Evolutionary conservation across 768 basidiomycete genomes (phyloP).

Genomic region (Hirschioporus abietinus): DNA sequence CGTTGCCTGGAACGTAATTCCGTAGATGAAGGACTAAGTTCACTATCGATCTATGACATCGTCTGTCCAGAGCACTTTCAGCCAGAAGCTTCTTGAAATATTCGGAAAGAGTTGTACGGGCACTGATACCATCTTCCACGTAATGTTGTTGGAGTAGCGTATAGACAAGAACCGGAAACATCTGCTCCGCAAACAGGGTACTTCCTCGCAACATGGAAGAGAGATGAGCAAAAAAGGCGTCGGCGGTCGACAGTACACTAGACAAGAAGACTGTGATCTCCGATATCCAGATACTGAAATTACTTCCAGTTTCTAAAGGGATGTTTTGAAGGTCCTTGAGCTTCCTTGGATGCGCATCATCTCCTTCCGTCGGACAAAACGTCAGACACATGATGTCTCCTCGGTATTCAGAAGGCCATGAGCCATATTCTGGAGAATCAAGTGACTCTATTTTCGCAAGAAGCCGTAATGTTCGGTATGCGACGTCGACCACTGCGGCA

Average conservation of each 20-base stretch:
- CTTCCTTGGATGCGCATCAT: constrained; percentile 16
- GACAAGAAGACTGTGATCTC: constrained; percentile 51
- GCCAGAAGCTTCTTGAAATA: constrained; percentile 57
- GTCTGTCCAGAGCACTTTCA: constrained; percentile 29
- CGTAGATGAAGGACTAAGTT: constrained; percentile 79
- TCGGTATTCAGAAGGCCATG: constrained; percentile 36
- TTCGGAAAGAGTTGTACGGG: constrained; percentile 30
- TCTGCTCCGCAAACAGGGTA: constrained; percentile 52
- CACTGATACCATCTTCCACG: constrained; percentile 12
- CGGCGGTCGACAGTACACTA: constrained; percentile 47
- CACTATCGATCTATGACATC: constrained; percentile 56
- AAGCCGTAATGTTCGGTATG: constrained; percentile 62
- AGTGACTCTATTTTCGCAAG: constrained; percentile 22
- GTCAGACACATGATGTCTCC: constrained; percentile 42
- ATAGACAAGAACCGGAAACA: constrained; percentile 75
- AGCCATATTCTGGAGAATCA: constrained; percentile 23
- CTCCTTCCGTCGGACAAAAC: neutral
- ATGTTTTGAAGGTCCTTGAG: constrained; percentile 29
- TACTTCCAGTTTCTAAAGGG: constrained; percentile 30
- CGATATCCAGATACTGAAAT: constrained; percentile 63
- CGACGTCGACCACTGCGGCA: constrained; percentile 44
- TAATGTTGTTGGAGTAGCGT: constrained; percentile 42
- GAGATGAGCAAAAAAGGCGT: constrained; percentile 68
- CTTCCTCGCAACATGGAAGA: constrained; percentile 51
- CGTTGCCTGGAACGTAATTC: constrained; percentile 41